Evolutionary conservation across 164 flowering plant genomes (phyloP).

Genomic region (Vitis riparia): DNA sequence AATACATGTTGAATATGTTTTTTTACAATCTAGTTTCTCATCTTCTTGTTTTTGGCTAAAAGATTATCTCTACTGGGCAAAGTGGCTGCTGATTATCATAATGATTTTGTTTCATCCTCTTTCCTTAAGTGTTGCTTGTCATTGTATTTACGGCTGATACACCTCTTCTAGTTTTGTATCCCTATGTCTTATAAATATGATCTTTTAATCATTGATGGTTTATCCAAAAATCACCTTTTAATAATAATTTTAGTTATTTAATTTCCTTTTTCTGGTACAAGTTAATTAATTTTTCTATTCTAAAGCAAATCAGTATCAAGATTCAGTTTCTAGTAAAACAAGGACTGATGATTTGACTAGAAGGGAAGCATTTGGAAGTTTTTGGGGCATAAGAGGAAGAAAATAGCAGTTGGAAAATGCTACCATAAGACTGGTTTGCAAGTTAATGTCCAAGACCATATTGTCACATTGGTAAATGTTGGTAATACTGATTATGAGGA

Average conservation of each 20-base stretch:
- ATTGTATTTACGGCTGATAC: background rate
- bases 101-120: background rate
- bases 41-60: background rate
- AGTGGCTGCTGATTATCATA: background rate
- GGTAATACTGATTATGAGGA: too few relatives aligned
- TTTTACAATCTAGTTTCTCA: too few relatives aligned
- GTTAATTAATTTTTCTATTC: background rate
- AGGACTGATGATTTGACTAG: background rate
- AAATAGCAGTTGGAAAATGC: background rate
- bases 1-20: too few relatives aligned
- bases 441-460: too few relatives aligned
- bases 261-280: background rate
- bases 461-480: too few relatives aligned
- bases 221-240: background rate
- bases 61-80: background rate
- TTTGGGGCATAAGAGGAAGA: background rate
- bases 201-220: background rate
- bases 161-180: background rate
- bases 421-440: background rate
- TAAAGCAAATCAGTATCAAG: background rate
- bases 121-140: background rate
- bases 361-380: background rate
- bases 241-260: background rate
- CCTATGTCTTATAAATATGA: background rate
- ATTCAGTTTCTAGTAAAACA: background rate